Conservation (phyloP, 2,329 filamentous ascomycete species). For the Monosporascus sp. region DNA sequence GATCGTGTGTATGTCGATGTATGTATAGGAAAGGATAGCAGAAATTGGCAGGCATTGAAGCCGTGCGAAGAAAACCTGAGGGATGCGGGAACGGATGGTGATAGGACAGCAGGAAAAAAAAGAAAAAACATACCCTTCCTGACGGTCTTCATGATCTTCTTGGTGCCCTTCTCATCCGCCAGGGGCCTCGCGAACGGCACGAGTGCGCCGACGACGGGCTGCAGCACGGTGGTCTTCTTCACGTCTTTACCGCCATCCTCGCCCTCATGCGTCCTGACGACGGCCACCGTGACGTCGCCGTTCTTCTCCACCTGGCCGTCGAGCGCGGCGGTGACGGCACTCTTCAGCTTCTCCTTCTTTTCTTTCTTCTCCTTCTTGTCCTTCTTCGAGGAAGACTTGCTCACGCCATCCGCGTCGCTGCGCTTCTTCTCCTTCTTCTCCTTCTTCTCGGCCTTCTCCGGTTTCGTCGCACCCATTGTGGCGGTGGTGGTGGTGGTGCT, state of each 20-base stretch:
- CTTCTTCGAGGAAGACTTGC: conserved; percentile 56
- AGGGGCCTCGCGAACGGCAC: conserved; percentile 82
- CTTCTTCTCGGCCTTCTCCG: conserved; percentile 46
- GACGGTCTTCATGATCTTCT: conserved; percentile 56
- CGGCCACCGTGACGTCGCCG: conserved; percentile 36
- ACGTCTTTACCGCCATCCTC: conserved; percentile 40
- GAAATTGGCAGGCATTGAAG: too few relatives aligned
- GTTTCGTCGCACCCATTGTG: conserved; percentile 28
- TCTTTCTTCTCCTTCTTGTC: conserved; percentile 60
- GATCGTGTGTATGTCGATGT: too few relatives aligned
- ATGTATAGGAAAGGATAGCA: too few relatives aligned
- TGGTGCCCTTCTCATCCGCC: conserved; percentile 70
- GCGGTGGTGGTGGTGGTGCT: too few relatives aligned
- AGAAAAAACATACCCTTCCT: conserved; percentile 44
- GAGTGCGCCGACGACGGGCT: conserved; percentile 52
- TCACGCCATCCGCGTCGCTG: conserved; percentile 48
- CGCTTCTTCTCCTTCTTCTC: conserved; percentile 54
- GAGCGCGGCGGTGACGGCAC: conserved; percentile 53
- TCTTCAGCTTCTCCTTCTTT: conserved; percentile 69
- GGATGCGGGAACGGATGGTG: conserved; percentile 11
- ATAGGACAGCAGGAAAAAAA: conserved; percentile 4
- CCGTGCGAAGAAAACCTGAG: not conserved
- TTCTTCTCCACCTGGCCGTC: conserved; percentile 61
- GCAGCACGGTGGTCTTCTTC: conserved; percentile 41
- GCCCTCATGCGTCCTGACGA: conserved; percentile 39